A percentile compares a stretch with the other conserved stretches of the same genome.
These are phyloP conservation scores for Lodderomyces elongisporus DNA, from an alignment of 1,139 yeast genomes.

Conservation along the genomic window DNA sequence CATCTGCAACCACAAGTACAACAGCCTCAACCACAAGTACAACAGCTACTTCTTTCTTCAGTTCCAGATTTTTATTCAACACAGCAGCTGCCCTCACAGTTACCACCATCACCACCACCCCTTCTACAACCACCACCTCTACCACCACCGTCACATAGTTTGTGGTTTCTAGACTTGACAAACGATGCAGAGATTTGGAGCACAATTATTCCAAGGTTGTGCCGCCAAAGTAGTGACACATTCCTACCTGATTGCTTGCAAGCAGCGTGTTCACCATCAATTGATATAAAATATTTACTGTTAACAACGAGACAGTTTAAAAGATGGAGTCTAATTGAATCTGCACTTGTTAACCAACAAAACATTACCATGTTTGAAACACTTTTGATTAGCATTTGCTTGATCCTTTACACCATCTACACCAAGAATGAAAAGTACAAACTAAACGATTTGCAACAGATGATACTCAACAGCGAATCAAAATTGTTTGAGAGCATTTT, in stretches of 20 bases:
- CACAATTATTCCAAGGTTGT: constrained; percentile 31
- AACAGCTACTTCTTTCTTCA: not conserved
- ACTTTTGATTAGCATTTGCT: constrained; percentile 27
- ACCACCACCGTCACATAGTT: constrained; percentile 23
- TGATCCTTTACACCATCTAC: constrained; percentile 22
- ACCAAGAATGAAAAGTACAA: constrained; percentile 8
- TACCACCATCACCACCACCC: not conserved
- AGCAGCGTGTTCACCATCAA: constrained; percentile 22
- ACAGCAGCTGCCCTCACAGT: not conserved
- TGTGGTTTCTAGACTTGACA: constrained; percentile 39
- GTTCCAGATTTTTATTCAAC: too few species aligned
- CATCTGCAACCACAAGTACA: constrained; percentile 2
- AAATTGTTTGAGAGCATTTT: constrained; percentile 27
- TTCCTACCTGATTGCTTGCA: constrained; percentile 31
- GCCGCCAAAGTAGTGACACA: constrained; percentile 14
- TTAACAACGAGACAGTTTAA: constrained; percentile 18
- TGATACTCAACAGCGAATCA: constrained; percentile 29
- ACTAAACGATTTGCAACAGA: constrained; percentile 12
- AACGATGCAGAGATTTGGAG: constrained; percentile 40
- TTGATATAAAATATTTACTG: constrained; percentile 12
- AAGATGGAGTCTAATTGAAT: constrained; percentile 2
- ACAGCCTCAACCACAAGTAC: constrained; percentile 1
- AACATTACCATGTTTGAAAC: constrained; percentile 15
- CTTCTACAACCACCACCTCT: too few species aligned
- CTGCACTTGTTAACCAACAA: constrained; percentile 1